Conservation (phyloP, 345 rosid species). For the Eucalyptus albens region DNA sequence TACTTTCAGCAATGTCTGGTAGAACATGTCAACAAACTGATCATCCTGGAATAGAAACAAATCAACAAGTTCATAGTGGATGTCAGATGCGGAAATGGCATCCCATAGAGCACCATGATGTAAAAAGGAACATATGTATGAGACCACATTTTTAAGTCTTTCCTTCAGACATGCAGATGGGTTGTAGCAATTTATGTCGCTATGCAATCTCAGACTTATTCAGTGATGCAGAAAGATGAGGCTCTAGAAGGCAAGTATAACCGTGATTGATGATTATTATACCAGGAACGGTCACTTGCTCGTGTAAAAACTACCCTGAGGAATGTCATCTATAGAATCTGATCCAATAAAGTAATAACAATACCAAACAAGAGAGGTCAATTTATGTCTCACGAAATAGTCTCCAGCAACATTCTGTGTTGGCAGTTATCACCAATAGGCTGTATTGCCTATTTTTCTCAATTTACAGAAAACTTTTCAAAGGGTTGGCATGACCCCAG, state of each 20-base stretch:
- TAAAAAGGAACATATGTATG: not conserved
- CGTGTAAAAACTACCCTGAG: not conserved
- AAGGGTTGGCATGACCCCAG: not conserved
- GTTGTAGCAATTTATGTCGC: not conserved
- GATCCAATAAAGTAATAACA: not conserved
- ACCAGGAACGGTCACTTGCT: not conserved
- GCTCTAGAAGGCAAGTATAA: not conserved
- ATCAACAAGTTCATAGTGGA: not conserved
- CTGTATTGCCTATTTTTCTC: not conserved
- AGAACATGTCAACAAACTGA: conserved; percentile 50
- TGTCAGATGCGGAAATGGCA: not conserved
- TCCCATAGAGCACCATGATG: not conserved
- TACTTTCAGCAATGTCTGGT: conserved; percentile 36
- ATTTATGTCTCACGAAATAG: not conserved
- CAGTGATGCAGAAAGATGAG: not conserved
- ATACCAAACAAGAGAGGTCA: not conserved
- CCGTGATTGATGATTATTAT: not conserved
- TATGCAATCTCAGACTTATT: not conserved
- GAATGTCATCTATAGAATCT: not conserved
- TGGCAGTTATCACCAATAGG: not conserved
- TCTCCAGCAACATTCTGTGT: not conserved
- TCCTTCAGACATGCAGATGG: not conserved
- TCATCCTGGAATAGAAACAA: conserved; percentile 33
- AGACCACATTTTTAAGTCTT: not conserved
- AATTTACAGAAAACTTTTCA: not conserved